A percentile compares a stretch with the other conserved stretches of the same genome.
These are phyloP conservation scores for Suillus sp. DNA, from an alignment of 768 basidiomycete genomes.

Conservation along the genomic window DNA sequence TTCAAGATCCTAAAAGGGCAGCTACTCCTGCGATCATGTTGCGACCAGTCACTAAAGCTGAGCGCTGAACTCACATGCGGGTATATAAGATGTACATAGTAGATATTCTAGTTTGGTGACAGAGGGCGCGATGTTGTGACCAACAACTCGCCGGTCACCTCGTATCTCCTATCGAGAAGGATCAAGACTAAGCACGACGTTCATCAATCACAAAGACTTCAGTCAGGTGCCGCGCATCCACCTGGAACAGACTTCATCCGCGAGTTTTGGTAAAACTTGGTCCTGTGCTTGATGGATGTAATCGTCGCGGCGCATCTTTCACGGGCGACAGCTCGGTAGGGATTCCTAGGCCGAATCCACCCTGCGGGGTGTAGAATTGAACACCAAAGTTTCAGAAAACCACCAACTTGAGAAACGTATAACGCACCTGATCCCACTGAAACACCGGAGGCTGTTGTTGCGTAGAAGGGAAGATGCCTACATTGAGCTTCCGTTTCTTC, in stretches of 20 bases:
- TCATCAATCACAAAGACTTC: background rate
- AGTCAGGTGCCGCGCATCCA: too few relatives aligned
- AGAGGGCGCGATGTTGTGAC: background rate
- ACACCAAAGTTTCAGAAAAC: conserved; percentile 3
- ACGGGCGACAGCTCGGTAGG: conserved; percentile 70
- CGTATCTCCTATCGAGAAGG: background rate
- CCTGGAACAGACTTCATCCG: background rate
- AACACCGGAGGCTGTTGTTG: conserved; percentile 39
- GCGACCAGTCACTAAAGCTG: too few relatives aligned
- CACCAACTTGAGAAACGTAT: conserved; percentile 8
- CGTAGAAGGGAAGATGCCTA: conserved; percentile 40
- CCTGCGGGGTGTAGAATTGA: conserved; percentile 26
- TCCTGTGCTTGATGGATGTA: conserved; percentile 30
- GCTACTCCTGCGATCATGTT: too few relatives aligned
- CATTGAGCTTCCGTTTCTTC: conserved; percentile 70
- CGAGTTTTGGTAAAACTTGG: conserved; percentile 12
- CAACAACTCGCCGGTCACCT: background rate
- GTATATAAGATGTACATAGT: background rate
- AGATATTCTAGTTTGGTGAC: background rate
- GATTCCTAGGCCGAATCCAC: conserved; percentile 54
- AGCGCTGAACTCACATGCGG: too few relatives aligned
- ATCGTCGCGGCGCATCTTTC: conserved; percentile 53
- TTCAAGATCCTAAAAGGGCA: too few relatives aligned
- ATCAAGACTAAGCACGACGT: background rate
- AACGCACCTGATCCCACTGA: conserved; percentile 47